These are phyloP conservation scores for Ichthyophthirius multifiliis DNA, from an alignment of 169 alveolate genomes.

Conservation along the genomic window DNA sequence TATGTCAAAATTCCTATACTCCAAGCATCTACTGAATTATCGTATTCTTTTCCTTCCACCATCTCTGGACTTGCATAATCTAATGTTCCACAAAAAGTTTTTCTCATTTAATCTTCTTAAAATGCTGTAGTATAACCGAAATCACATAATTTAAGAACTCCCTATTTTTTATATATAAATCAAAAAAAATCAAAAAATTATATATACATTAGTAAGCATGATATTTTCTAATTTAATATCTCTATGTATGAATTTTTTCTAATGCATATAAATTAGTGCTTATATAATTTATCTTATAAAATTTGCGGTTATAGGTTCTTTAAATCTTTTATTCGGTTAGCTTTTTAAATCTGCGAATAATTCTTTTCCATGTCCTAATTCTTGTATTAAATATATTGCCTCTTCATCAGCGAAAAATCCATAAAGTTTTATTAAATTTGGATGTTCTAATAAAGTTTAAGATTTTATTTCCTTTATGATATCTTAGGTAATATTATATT, in stretches of 20 bases:
- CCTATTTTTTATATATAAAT: not conserved
- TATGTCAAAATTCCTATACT: constrained; percentile 31
- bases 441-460: constrained; percentile 79
- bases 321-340: not conserved
- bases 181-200: not conserved
- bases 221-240: constrained; percentile 7
- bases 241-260: not conserved
- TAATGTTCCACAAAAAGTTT: constrained; percentile 31
- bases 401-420: constrained; percentile 65
- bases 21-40: constrained; percentile 32
- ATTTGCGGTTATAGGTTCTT: not conserved
- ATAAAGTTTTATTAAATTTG: constrained; percentile 80
- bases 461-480: constrained; percentile 67
- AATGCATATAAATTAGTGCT: not conserved
- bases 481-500: constrained; percentile 2
- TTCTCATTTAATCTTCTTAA: not conserved
- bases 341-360: not conserved
- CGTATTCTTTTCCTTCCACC: constrained; percentile 24
- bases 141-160: not conserved
- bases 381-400: not conserved
- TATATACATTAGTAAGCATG: not conserved
- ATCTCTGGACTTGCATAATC: constrained; percentile 39
- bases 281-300: not conserved
- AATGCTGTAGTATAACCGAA: not conserved
- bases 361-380: not conserved